A percentile compares a stretch with the other conserved stretches of the same genome.
These are phyloP conservation scores for Dioscorea alata DNA, from an alignment of 106 monocot genomes.

Conservation along the genomic window DNA sequence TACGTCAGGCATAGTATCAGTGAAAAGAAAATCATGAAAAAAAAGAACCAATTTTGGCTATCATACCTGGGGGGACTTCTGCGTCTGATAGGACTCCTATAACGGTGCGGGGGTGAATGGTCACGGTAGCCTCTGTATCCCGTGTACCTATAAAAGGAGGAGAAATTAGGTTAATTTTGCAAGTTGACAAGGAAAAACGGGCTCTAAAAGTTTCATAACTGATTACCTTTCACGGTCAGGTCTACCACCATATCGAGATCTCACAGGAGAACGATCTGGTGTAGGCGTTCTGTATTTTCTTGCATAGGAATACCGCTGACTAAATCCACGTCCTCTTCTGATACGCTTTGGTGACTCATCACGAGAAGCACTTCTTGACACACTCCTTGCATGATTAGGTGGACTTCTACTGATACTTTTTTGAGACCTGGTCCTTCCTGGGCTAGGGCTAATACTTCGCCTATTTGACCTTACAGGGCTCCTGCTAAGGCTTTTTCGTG, in stretches of 20 bases:
- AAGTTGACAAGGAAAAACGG: not conserved
- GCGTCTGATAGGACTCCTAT: slow-evolving; percentile 69
- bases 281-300: slow-evolving; percentile 81
- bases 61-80: slow-evolving; percentile 56
- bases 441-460: slow-evolving; percentile 31
- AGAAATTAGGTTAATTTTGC: too few relatives aligned
- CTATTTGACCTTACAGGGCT: slow-evolving; percentile 29
- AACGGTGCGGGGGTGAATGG: slow-evolving; percentile 65
- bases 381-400: slow-evolving; percentile 35
- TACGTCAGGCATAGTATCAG: too few relatives aligned
- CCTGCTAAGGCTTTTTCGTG: slow-evolving; percentile 7
- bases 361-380: slow-evolving; percentile 79
- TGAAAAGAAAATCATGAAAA: not conserved
- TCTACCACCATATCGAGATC: slow-evolving; percentile 63
- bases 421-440: slow-evolving; percentile 23
- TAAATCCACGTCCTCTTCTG: slow-evolving; percentile 86
- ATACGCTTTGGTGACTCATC: slow-evolving; percentile 78
- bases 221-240: slow-evolving; percentile 66
- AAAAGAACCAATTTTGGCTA: not conserved
- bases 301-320: slow-evolving; percentile 74
- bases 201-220: not conserved
- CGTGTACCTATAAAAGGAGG: slow-evolving; percentile 29
- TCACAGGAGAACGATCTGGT: slow-evolving; percentile 72
- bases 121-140: slow-evolving; percentile 72
- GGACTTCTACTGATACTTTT: slow-evolving; percentile 46